Base-by-base conservation (phyloP, 768 basidiomycete genomes). In the Chlorophyllum brunneum region DNA sequence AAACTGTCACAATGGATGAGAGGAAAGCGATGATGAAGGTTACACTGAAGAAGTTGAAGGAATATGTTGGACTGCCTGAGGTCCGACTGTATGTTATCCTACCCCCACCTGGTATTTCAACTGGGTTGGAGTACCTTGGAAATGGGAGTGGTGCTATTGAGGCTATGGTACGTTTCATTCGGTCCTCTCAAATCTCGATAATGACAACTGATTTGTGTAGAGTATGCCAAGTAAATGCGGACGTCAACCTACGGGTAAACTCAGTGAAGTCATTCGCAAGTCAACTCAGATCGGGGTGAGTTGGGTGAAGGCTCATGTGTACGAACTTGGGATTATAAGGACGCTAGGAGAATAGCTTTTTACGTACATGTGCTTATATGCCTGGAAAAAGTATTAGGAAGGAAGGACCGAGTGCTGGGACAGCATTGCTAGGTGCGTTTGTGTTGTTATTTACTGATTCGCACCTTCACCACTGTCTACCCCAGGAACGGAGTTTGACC, bases 251-350 rank as follows among this genome's bases (percentile, higher is more conserved):
- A 98, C 97, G 0, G 97, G 97, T 33, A 98, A 98, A 70, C 85
- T 99, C 3, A 95, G 95, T 38, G 97, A 99, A 61, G 97, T 98
- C 55, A 98, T 99, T 65, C 81, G 92, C 31, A 97, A 98, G 70
- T 92, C 88, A 56, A 93, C 95, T 1, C 92, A 97, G 66, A 97
- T 99, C 57, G 92, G 88, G 3, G 69, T 98, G 55, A 88, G 88
- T 63, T 98, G 91, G 88, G 88, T 95, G 34, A 95, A 94, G 66
- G 75, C 85, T 8, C 90, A 98, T 63, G 92, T 95, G 10, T 88
- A 79, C 64, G 85, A 88, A 45, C 79, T 98, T 9, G 93, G 94
- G 3, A 89, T 98, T 62, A 94, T 93, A 4, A 66, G 77, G 42
- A 75, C 77, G 1, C 71, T 78, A 0, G 81, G 80, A 4, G 88